Evolutionary conservation across 768 basidiomycete species (phyloP), one percentile per base, ranked within the genome.

Genomic region (Mycena metata): DNA sequence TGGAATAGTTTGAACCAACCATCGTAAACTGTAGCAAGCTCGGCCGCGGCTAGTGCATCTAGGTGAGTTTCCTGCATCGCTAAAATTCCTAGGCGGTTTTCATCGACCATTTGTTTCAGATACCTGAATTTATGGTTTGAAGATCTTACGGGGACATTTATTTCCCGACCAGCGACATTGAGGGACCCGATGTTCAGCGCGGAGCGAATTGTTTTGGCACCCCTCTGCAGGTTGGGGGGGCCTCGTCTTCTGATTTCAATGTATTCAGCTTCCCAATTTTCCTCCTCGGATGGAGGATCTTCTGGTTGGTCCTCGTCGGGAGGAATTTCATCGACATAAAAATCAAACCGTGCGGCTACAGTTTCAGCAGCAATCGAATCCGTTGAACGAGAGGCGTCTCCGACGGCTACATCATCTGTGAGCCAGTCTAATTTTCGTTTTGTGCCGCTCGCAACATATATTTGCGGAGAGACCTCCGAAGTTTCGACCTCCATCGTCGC

Each of bases 1-100:
- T 56, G 67, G 5, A 71, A 5, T 9, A 71, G 33, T n/a, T 46
- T 36, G 11, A 75, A 23, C 24, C 60, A 36, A 8, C 57, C 17
- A 5, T 64, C 0, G 35, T 66, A 74, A 0, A 60, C 42, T 4
- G 21, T 52, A 17, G 42, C 11, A 11, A 66, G 59, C n/a, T 60
- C n/a, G 15, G 45, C 46, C 9, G 54, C 60, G 11, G 42, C 63
- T 35, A 42, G 16, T 16, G 67, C 24, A 26, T 54, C 60, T 0
- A 76, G 49, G 64, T 77, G 76, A 5, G 74, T 74, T 45, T 77
- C 76, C 35, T 75, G 73, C 0, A 77, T 16, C 0, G 65, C 69
- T 13, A 77, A 55, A 13, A 76, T 55, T 2, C 55, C 68, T 0
- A 77, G 67, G 13, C 66, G 46, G 0, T 75, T 2, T 8, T 74